Percentiles rank a stretch among this genome's conserved stretches.
These are phyloP conservation scores for Sclerotinia spermophila DNA, from an alignment of 2,329 filamentous ascomycete species.

Conservation along the genomic window DNA sequence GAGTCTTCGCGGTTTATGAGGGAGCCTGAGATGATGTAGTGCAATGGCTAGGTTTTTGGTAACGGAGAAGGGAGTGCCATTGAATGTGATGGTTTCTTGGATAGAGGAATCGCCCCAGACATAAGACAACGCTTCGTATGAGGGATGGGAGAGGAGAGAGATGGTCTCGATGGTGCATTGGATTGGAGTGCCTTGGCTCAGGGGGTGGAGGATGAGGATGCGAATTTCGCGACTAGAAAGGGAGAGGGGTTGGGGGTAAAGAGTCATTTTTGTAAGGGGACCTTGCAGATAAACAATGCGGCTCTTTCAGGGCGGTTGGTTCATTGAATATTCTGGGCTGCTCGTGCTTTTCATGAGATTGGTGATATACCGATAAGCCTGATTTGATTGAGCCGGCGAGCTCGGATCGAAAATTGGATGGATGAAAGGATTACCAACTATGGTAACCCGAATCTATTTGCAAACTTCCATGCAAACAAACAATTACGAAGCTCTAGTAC, in stretches of 20 bases:
- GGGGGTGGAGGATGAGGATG: background rate
- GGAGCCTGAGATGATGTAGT: conserved; percentile 6
- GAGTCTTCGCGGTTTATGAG: background rate
- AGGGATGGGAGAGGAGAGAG: conserved; percentile 4
- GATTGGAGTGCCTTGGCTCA: background rate
- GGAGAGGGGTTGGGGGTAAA: background rate
- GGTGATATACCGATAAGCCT: background rate
- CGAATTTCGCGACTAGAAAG: background rate
- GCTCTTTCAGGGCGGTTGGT: background rate
- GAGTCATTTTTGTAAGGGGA: background rate
- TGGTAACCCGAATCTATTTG: background rate
- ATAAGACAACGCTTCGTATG: conserved; percentile 21
- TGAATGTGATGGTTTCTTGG: conserved; percentile 5
- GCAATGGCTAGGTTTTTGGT: conserved; percentile 17
- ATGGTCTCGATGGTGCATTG: conserved; percentile 10
- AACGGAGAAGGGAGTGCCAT: conserved; percentile 1
- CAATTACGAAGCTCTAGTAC: too few relatives aligned
- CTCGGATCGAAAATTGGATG: background rate
- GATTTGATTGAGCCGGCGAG: background rate
- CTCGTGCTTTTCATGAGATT: background rate
- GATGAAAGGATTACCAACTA: conserved; percentile 4
- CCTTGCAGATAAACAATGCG: background rate
- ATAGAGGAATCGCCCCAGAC: conserved; percentile 10
- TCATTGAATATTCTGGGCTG: background rate
- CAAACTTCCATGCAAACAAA: background rate